Evolutionary conservation across 2,329 filamentous ascomycete species (phyloP).

Genomic region (Stachybotrys echinatus): DNA sequence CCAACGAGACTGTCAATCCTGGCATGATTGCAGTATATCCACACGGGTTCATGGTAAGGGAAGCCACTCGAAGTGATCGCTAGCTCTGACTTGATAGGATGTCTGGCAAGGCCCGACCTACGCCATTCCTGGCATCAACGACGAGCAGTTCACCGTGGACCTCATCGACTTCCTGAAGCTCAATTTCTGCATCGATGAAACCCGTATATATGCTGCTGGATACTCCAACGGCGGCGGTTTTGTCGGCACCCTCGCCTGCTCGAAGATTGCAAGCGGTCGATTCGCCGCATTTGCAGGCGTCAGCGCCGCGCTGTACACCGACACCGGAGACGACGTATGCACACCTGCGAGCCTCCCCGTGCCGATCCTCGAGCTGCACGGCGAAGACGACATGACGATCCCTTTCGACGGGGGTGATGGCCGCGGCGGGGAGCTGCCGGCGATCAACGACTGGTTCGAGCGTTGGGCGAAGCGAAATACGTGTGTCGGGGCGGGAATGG

Average conservation of each 20-base stretch:
- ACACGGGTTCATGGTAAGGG: constrained; percentile 30
- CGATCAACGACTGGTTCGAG: constrained; percentile 32
- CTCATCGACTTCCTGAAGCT: constrained; percentile 32
- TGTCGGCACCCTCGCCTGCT: constrained; percentile 33
- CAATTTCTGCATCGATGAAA: constrained; percentile 32
- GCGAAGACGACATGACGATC: constrained; percentile 40
- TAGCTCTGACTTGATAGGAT: constrained; percentile 13
- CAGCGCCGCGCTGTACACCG: constrained; percentile 36
- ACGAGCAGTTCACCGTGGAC: constrained; percentile 38
- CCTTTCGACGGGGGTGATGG: constrained; percentile 34
- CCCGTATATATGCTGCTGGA: constrained; percentile 37
- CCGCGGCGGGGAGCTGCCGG: constrained; percentile 35
- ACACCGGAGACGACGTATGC: constrained; percentile 22
- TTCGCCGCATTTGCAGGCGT: constrained; percentile 37
- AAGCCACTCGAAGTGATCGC: background rate
- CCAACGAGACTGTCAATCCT: constrained; percentile 28
- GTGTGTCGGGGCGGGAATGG: constrained; percentile 5
- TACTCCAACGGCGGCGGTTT: constrained; percentile 41
- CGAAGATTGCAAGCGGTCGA: constrained; percentile 23
- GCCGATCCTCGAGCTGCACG: constrained; percentile 46
- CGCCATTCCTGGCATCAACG: constrained; percentile 23
- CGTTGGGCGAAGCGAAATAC: constrained; percentile 29
- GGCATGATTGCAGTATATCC: constrained; percentile 38
- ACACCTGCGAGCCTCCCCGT: constrained; percentile 32
- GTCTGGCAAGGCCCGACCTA: constrained; percentile 35